Conservation (phyloP, 805 yeast species). For the Torulaspora franciscae region DNA sequence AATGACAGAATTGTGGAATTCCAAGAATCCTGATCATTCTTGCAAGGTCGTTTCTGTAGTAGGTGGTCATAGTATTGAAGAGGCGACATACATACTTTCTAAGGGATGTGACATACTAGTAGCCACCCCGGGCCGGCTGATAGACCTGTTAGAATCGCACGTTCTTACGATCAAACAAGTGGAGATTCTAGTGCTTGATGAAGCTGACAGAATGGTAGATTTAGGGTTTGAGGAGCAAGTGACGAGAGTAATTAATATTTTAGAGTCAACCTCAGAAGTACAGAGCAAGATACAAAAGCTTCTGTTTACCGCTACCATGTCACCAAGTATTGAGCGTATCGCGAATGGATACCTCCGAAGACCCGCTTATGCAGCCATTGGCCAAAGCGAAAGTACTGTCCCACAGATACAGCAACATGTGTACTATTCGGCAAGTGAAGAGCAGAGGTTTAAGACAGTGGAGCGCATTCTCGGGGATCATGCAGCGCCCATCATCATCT, state of each 20-base stretch:
- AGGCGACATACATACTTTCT: conserved; percentile 54
- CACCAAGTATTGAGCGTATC: conserved; percentile 62
- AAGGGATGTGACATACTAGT: conserved; percentile 71
- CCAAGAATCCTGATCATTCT: conserved; percentile 22
- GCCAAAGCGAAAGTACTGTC: conserved; percentile 58
- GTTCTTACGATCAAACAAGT: conserved; percentile 56
- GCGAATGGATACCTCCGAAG: conserved; percentile 55
- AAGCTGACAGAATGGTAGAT: conserved; percentile 94
- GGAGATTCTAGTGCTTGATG: conserved; percentile 74
- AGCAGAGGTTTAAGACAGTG: conserved; percentile 41
- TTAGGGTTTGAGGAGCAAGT: conserved; percentile 88
- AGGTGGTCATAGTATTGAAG: conserved; percentile 86
- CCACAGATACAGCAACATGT: conserved; percentile 59
- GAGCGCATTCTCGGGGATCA: conserved; percentile 23
- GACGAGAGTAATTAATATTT: conserved; percentile 47
- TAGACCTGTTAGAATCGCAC: conserved; percentile 73
- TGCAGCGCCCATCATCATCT: conserved; percentile 64
- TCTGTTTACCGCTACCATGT: conserved; percentile 95
- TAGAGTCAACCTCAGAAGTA: conserved; percentile 41
- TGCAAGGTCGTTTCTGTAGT: conserved; percentile 60
- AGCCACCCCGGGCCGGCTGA: conserved; percentile 90
- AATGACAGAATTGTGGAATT: conserved; percentile 40
- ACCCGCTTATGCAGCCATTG: conserved; percentile 65
- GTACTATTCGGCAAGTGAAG: conserved; percentile 44
- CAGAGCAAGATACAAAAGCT: conserved; percentile 51